Conservation (phyloP, 441 rosid species). For the Erodium moschatum region DNA sequence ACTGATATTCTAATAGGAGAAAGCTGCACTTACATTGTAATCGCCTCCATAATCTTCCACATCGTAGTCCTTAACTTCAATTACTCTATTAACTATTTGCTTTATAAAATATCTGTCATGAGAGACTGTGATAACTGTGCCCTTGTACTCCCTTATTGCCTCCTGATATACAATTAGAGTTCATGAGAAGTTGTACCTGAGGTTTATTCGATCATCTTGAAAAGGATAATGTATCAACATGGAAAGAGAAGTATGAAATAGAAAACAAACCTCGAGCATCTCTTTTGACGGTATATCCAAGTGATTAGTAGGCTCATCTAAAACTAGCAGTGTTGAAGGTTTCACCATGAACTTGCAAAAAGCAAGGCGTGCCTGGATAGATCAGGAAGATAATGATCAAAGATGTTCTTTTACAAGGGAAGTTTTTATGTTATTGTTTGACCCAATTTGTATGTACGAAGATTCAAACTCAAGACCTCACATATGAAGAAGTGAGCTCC, state of each 20-base stretch:
- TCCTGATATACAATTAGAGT: slow-evolving; percentile 42
- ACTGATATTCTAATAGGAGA: background rate
- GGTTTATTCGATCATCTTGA: background rate
- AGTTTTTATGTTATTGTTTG: background rate
- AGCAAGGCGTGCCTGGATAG: slow-evolving; percentile 71
- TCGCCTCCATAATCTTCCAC: slow-evolving; percentile 78
- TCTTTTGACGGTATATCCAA: slow-evolving; percentile 94
- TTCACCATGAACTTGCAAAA: slow-evolving; percentile 95
- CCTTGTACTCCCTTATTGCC: slow-evolving; percentile 74
- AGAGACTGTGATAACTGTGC: slow-evolving; percentile 78
- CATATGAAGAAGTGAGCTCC: no score
- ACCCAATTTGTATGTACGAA: no score
- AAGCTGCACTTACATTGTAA: slow-evolving; percentile 47
- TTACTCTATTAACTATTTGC: slow-evolving; percentile 91
- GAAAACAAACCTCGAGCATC: slow-evolving; percentile 77
- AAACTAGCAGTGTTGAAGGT: slow-evolving; percentile 69
- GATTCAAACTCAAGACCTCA: no score
- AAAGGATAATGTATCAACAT: background rate
- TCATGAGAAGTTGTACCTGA: slow-evolving; percentile 6
- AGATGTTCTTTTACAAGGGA: background rate
- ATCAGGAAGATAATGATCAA: slow-evolving; percentile 12
- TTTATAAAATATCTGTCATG: slow-evolving; percentile 84
- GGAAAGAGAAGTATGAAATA: background rate
- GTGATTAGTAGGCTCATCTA: slow-evolving; percentile 95
- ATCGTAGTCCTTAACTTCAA: slow-evolving; percentile 58